Base-by-base conservation (phyloP, 495 filamentous ascomycete genomes). In the Aspergillus sparsus region DNA sequence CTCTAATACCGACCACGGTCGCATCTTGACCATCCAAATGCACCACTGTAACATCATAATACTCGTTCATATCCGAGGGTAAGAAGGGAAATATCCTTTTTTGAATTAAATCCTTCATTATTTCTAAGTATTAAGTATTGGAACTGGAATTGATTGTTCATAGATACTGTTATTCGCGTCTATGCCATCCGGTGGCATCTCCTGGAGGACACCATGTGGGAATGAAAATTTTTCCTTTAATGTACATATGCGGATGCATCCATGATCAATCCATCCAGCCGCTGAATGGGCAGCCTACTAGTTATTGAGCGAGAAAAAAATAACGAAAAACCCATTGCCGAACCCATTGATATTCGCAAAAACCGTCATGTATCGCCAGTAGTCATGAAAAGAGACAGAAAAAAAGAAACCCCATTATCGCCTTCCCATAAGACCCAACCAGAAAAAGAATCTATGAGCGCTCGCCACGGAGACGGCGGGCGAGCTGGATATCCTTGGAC, bases 401-500 rank as follows among this genome's bases (percentile, higher is more conserved):
- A 58, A 64, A 65, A 62, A 27, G 21, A 58, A 75, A 75, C 74
- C 77, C 77, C 76, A 51, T 76, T 61, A 80, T 80, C 77, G 77
- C 77, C 77, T 69, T 75, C 70, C 77, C 73, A 72, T 62, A 74
- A 72, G 60, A 67, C 61, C 68, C 70, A 74, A 74, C 66, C 68
- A 72, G 62, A 65, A 66, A 70, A 68, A 63, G 58, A 69, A 69
- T 72, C 65, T 89, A 89, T 77, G 86, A 87, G 78, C 93, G 92
- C 85, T 97, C 93, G 74, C 93, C 93, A 81, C 93, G 91, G 81
- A 97, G 92, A 74, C 93, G 91, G 69, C 93, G 91, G 72, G 92
- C 92, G 63, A 97, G 90, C 84, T 96, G 92, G 83, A 96, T 96
- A 76, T 96, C 92, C 89, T 96, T 96, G 81, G 82, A 85, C 80